A percentile compares a stretch with the other conserved stretches of the same genome.
Evolutionary conservation across 140 eudicot species (phyloP).

Genomic region (Stevia rebaudiana): DNA sequence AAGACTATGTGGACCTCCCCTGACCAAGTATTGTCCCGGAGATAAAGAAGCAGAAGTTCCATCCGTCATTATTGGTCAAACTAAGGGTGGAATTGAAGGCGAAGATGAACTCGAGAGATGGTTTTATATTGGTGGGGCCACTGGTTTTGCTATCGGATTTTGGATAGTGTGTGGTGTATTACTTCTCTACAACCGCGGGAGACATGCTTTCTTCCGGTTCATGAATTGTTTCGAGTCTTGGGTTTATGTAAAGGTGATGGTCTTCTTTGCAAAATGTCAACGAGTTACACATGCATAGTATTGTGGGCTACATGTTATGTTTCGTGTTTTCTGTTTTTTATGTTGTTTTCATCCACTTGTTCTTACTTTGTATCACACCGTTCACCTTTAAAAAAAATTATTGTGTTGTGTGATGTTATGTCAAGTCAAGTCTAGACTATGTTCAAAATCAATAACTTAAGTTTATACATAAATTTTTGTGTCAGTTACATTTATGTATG

Average conservation of each 20-base stretch:
- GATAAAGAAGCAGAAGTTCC: background rate
- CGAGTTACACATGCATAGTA: background rate
- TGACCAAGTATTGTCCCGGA: background rate
- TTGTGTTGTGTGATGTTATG: background rate
- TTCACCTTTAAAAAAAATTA: too few species aligned
- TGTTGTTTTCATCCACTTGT: background rate
- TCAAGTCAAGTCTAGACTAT: too few species aligned
- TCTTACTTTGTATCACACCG: too few species aligned
- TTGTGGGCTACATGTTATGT: too few species aligned
- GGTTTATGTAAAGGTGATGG: background rate
- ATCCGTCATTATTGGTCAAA: background rate
- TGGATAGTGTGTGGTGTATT: background rate
- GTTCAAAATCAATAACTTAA: too few species aligned
- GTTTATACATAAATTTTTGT: too few species aligned
- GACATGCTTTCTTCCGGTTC: background rate
- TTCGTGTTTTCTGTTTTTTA: background rate
- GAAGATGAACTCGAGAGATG: background rate
- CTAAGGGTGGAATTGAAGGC: background rate
- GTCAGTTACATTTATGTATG: too few species aligned
- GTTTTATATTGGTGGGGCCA: constrained; percentile 3
- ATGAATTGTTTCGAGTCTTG: background rate
- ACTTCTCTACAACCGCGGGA: background rate
- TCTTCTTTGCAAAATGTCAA: background rate
- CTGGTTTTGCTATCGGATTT: constrained; percentile 13
- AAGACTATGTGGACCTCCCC: background rate